Evolutionary conservation across 2,329 filamentous ascomycete genomes (phyloP).

Genomic region (Hypoxylon sp.): DNA sequence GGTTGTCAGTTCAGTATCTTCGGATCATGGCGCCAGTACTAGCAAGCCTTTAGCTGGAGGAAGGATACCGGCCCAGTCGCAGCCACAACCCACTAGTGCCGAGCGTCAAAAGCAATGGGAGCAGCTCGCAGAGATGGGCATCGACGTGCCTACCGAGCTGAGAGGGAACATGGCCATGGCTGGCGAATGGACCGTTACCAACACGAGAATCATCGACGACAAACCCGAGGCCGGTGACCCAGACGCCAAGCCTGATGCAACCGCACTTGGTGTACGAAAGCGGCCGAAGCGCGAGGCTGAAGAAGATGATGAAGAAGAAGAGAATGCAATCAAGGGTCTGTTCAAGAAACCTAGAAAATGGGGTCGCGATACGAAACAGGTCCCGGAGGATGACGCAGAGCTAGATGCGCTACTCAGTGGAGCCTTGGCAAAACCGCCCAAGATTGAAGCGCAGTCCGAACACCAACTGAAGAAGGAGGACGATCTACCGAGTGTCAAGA

Average conservation of each 20-base stretch:
- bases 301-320: constrained; percentile 68
- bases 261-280: constrained; percentile 73
- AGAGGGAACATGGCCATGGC: constrained; percentile 87
- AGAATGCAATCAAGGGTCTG: constrained; percentile 69
- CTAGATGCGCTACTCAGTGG: constrained; percentile 73
- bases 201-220: constrained; percentile 71
- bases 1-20: constrained; percentile 69
- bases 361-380: constrained; percentile 68
- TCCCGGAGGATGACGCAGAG: constrained; percentile 67
- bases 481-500: constrained; percentile 57
- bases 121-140: constrained; percentile 88
- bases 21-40: constrained; percentile 46
- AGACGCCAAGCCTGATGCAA: constrained; percentile 61
- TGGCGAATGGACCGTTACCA: constrained; percentile 86
- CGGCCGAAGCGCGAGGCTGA: constrained; percentile 57
- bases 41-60: constrained; percentile 40
- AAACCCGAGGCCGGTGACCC: constrained; percentile 58
- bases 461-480: constrained; percentile 44
- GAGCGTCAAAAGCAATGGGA: constrained; percentile 88
- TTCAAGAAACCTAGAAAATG: constrained; percentile 72
- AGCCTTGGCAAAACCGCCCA: constrained; percentile 51
- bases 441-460: constrained; percentile 46
- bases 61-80: constrained; percentile 22
- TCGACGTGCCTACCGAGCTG: constrained; percentile 84
- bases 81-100: constrained; percentile 65